Base-by-base conservation (phyloP, 108 stramenopile species). In the Cyclotella cryptica region DNA sequence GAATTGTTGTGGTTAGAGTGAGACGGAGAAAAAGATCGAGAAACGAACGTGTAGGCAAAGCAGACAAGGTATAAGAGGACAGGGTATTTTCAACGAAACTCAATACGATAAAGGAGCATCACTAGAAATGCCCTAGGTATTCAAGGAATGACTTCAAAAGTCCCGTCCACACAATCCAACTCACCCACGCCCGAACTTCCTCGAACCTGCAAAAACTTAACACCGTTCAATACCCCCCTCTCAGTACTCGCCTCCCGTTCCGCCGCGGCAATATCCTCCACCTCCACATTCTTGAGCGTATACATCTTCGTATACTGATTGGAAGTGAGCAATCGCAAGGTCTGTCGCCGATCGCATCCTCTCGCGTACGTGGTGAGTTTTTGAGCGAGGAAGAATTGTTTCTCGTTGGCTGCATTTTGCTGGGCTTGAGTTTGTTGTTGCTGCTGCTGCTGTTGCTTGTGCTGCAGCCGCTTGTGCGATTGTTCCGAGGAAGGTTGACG, bases 171-270 rank as follows among this genome's bases (percentile, higher is more conserved):
- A 52, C 9, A 40, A 68, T 68, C 15, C 60, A 49, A 14, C 40
- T 30, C 14, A 30, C 71, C 51, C 10, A 69, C 51, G 8, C 55
- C 49, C n/a, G 45, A 65, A 46, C 45, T 51, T 1, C 19, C 45
- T 27, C 67, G 11, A 17, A 35, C 43, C 49, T 79, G 65, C 41
- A 85, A 57, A 62, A 94, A 84, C 30, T 69, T 66, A 15, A 89
- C 72, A 39, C 87, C 88, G 66, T 94, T 94, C 66, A 94, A 68
- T 1, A 79, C 22, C 10, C 87, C 66, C 41, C 68, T 62, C 41
- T 88, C 85, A 0, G 61, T 47, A 14, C 71, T 66, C 15, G 88
- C 80, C 69, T 91, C 89, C 27, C 84, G 66, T 60, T 94, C 91
- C 46, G 78, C 80, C 69, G 24, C 28, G 42, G 77, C 83, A 57